Conservation (phyloP, 768 basidiomycete genomes). For the Tricholoma flavovirens region DNA sequence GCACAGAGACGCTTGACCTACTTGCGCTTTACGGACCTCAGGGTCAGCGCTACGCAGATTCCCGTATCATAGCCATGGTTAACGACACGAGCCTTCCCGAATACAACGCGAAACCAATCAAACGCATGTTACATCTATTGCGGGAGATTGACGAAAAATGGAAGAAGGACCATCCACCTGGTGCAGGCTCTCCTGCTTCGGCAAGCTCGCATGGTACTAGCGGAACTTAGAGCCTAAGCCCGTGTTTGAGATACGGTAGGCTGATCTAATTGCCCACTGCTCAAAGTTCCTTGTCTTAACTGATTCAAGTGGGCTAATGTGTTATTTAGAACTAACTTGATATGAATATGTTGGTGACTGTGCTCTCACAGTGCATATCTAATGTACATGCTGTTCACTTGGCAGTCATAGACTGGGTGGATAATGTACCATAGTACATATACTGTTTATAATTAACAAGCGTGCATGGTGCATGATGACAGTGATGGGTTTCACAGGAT, state of each 20-base stretch:
- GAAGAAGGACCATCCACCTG: conserved; percentile 25
- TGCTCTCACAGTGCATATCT: no score
- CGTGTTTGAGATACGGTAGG: neutral
- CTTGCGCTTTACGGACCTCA: conserved; percentile 51
- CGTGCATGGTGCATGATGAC: no score
- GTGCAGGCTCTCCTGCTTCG: neutral
- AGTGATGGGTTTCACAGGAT: no score
- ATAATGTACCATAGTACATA: no score
- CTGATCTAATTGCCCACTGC: neutral
- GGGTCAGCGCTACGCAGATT: conserved; percentile 44
- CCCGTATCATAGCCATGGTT: conserved; percentile 44
- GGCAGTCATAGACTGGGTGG: no score
- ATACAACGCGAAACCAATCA: conserved; percentile 40
- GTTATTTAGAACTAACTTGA: no score
- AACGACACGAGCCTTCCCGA: conserved; percentile 38
- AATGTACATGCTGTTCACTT: no score
- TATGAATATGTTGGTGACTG: no score
- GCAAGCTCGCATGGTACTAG: neutral
- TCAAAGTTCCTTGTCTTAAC: neutral
- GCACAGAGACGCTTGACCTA: conserved; percentile 45
- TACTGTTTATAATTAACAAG: no score
- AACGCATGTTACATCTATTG: conserved; percentile 43
- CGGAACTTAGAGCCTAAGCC: neutral
- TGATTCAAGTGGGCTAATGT: neutral
- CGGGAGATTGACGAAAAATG: conserved; percentile 42